Evolutionary conservation across 2,329 filamentous ascomycete species (phyloP), one percentile per base, ranked within the genome.

Genomic region (Pestalotiopsis sp.): DNA sequence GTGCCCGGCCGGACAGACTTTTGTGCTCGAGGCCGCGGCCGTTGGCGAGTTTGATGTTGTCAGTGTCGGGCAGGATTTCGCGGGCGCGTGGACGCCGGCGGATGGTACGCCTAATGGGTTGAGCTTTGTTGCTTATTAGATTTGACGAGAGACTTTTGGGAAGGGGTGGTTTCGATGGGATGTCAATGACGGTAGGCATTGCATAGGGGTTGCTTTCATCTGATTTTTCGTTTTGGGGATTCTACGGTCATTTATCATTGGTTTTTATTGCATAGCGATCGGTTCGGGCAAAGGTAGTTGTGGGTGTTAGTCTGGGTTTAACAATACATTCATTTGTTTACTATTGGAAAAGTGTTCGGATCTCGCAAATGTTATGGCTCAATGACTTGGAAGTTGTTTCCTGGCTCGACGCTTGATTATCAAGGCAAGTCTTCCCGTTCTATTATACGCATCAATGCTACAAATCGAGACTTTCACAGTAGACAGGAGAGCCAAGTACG

Each of bases 11-110:
- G 41, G 61, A 2, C n/a, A 62, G 27, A 64, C 61, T 3, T 13
- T 64, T n/a, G 61, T 64, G 13, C 13, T 64, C 3, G 61, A 64
- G 41, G 52, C 39, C 17, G 61, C 25, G 1, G 61, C 61, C 3
- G 61, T 64, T 12, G 61, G 61, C 23, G 61, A 64, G 14, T 64
- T 64, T 64, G 61, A 64, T 36, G 41, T 45, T 25, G 61, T 64
- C 13, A 25, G 23, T 9, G 41, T 64, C 17, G 61, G 61, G 3
- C 61, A 64, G 41, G 61, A 64, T 23, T 39, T 64, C 17, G 61
- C 61, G 0, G 61, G 61, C 12, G 13, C 36, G 4, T 64, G 36
- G 36, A 49, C 36, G 6, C 61, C 61, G 1, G 38, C 38, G 11
- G 11, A 31, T 11, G 61, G 61, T 1, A 45, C 9, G 36, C 61